Base-by-base conservation (phyloP, 768 basidiomycete species). In the Arthromyces matolae region DNA sequence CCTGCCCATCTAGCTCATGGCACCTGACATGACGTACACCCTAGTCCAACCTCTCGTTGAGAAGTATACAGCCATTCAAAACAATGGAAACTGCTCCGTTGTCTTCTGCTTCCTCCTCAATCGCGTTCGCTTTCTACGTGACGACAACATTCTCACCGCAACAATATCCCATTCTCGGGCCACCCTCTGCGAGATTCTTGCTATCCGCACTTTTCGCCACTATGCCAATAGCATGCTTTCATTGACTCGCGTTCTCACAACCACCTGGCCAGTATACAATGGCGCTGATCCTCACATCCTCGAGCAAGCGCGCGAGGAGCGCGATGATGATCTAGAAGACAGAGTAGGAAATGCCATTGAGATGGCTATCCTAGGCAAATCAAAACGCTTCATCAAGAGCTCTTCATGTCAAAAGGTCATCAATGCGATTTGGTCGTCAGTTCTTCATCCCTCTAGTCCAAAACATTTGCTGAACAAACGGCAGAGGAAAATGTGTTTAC, bases 301-400 rank as follows among this genome's bases (percentile, higher is more conserved):
- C 31, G 64, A 72, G 16, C 73, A 77, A 45, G 86, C 81, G 5
- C 73, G 76, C 48, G 75, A 79, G 48, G 81, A 89, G 42, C 67
- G 79, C 32, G 83, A 86, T 50, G 81, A 83, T 45, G 85, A 88
- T 56, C 62, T 86, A 25, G 85, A 89, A 57, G 83, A 91, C 44
- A 66, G 84, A 46, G 83, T 93, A 1, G 93, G 94, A 5, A 96
- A 93, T 59, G 93, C 92, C 1, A 87, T 96, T 41, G 93, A 97
- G 64, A 75, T 92, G 73, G 93, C 93, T 4, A 93, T 96, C 54
- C 73, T 95, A 18, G 80, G 88, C 50, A 86, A 83, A 59, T 84
- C 92, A 4, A 93, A 91, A 59, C 72, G 82, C 16, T 96, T 97
- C 67, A 93, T 95, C 60, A 91, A 93, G 61, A 86, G 83, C 55